Evolutionary conservation across 495 filamentous ascomycete species (phyloP).

Genomic region (Xylaria grammica): DNA sequence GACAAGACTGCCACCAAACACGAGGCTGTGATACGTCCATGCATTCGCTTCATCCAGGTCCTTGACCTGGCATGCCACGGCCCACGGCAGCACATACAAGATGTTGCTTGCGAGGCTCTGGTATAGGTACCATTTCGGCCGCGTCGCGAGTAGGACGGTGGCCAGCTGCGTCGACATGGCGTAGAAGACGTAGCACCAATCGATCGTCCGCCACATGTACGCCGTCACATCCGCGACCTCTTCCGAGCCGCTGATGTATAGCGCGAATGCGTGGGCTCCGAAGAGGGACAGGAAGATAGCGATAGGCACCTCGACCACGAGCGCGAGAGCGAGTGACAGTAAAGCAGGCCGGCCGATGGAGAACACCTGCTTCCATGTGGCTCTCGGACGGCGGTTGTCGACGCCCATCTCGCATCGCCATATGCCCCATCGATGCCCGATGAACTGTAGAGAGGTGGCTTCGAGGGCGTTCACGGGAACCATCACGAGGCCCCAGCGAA

Average conservation of each 20-base stretch:
- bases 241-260: conserved; percentile 59
- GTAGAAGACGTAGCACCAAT: conserved; percentile 82
- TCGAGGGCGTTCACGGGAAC: conserved; percentile 73
- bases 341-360: conserved; percentile 61
- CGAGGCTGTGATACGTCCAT: conserved; percentile 70
- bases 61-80: conserved; percentile 61
- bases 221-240: conserved; percentile 64
- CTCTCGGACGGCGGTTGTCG: conserved; percentile 41
- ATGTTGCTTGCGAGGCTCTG: conserved; percentile 70
- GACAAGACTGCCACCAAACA: conserved; percentile 74
- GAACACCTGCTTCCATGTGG: conserved; percentile 43
- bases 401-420: conserved; percentile 55
- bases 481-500: conserved; percentile 81
- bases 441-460: conserved; percentile 66
- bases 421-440: conserved; percentile 70
- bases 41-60: conserved; percentile 57
- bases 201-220: conserved; percentile 73
- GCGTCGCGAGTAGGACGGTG: conserved; percentile 67
- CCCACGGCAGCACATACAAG: conserved; percentile 73
- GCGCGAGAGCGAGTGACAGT: conserved; percentile 54
- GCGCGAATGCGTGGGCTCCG: conserved; percentile 64
- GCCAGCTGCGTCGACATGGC: conserved; percentile 68
- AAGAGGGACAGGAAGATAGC: conserved; percentile 66
- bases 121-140: conserved; percentile 69
- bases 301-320: conserved; percentile 64